Percentiles rank a stretch among this genome's conserved stretches.
Conservation (phyloP, 805 yeast genomes). For the Starmerella geochares region DNA sequence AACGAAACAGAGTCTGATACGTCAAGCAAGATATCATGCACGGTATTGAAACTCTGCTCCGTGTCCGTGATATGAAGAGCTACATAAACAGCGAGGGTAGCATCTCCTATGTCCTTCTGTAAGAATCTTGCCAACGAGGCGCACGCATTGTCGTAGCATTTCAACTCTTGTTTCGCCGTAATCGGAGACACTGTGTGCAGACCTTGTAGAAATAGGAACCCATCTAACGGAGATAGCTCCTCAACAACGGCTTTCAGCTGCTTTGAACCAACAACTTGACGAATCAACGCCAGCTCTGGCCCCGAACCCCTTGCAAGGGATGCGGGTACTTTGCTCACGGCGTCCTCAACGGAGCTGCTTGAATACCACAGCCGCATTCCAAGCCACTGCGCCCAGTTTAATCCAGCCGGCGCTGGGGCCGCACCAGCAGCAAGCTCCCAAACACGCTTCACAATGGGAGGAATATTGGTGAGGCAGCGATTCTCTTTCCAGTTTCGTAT, state of each 20-base stretch:
- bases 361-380: slow-evolving; percentile 49
- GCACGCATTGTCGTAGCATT: slow-evolving; percentile 17
- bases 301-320: slow-evolving; percentile 1
- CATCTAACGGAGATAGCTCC: slow-evolving; percentile 14
- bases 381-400: slow-evolving; percentile 59
- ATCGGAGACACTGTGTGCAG: slow-evolving; percentile 5
- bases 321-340: slow-evolving; percentile 9
- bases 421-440: slow-evolving; percentile 49
- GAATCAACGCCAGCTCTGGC: slow-evolving; percentile 21
- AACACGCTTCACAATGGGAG: slow-evolving; percentile 45
- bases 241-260: slow-evolving; percentile 15
- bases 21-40: slow-evolving; percentile 7
- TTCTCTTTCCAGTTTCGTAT: slow-evolving; percentile 53
- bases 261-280: slow-evolving; percentile 12
- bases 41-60: slow-evolving; percentile 29
- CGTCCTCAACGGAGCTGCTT: slow-evolving; percentile 31
- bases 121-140: slow-evolving; percentile 12
- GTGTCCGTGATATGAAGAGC: slow-evolving; percentile 49
- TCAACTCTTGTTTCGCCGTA: slow-evolving; percentile 3
- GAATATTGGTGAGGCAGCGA: slow-evolving; percentile 39
- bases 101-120: slow-evolving; percentile 36
- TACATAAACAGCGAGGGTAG: slow-evolving; percentile 55
- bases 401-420: slow-evolving; percentile 26
- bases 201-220: slow-evolving; percentile 24
- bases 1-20: slow-evolving; percentile 26